These are phyloP conservation scores for Abrus precatorius DNA, from an alignment of 306 rosid species.

Conservation along the genomic window DNA sequence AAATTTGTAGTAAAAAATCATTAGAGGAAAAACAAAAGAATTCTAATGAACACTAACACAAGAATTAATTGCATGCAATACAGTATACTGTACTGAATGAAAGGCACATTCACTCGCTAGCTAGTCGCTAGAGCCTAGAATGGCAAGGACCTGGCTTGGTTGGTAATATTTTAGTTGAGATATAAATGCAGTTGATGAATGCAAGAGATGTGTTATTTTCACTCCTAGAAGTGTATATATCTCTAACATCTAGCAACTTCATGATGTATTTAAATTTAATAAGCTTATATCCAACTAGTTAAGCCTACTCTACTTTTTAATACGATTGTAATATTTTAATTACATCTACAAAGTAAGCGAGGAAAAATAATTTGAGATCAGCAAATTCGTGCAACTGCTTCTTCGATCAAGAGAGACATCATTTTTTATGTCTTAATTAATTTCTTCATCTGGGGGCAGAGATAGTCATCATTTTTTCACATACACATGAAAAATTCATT, in stretches of 20 bases:
- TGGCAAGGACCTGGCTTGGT: too few relatives aligned
- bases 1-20: not conserved
- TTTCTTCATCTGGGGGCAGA: constrained; percentile 28
- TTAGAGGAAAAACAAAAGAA: not conserved
- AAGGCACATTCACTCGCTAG: too few relatives aligned
- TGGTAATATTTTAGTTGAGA: not conserved
- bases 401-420: not conserved
- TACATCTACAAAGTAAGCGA: not conserved
- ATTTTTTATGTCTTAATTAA: not conserved
- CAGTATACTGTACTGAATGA: too few relatives aligned
- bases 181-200: not conserved
- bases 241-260: not conserved
- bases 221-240: not conserved
- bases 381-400: not conserved
- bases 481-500: constrained; percentile 30
- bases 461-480: not conserved
- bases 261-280: not conserved
- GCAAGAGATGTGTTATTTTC: not conserved
- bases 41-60: not conserved
- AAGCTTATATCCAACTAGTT: too few relatives aligned
- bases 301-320: not conserved
- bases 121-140: too few relatives aligned
- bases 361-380: not conserved
- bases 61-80: not conserved
- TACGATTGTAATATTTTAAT: not conserved